A percentile compares a stretch with the other conserved stretches of the same genome.
phyloP scores from a whole-genome alignment of 495 filamentous ascomycete genomes.

The Rostrohypoxylon terebratum region DNA sequence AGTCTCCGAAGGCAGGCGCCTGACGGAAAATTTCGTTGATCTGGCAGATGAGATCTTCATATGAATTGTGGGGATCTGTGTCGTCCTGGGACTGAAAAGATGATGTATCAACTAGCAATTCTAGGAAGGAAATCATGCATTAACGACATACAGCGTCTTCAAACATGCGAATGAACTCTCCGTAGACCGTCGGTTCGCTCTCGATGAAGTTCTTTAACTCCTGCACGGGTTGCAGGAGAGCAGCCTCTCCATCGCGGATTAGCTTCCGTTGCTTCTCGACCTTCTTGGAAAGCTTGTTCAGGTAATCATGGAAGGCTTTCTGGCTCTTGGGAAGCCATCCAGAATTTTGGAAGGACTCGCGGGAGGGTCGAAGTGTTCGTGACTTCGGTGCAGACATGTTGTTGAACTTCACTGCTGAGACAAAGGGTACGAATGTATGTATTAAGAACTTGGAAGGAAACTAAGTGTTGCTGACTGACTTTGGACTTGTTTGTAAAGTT shows the following conservation, averaged over 20 bases:
- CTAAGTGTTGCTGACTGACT: conserved; percentile 15
- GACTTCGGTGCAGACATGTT: conserved; percentile 25
- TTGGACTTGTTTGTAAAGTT: conserved; percentile 29
- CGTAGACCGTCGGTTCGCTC: conserved; percentile 50
- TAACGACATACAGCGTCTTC: conserved; percentile 25
- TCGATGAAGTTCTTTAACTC: conserved; percentile 61
- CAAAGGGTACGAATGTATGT: conserved; percentile 26
- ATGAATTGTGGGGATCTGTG: conserved; percentile 22
- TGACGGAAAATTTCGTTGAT: conserved; percentile 27
- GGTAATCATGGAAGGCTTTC: conserved; percentile 26
- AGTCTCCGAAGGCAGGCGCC: conserved; percentile 27
- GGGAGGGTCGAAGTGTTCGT: conserved; percentile 28
- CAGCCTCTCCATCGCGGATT: conserved; percentile 26
- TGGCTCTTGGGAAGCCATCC: conserved; percentile 27
- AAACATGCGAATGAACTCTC: conserved; percentile 30
- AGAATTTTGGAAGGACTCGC: conserved; percentile 29
- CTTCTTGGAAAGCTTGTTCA: conserved; percentile 30
- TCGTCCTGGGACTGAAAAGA: conserved; percentile 22
- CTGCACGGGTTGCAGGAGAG: conserved; percentile 41
- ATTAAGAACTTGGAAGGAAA: conserved; percentile 28
- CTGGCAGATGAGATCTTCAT: conserved; percentile 24
- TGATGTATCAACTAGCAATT: conserved; percentile 26
- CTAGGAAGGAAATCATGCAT: conserved; percentile 27
- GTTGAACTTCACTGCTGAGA: conserved; percentile 27
- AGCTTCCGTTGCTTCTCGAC: conserved; percentile 29